Conservation (phyloP, 208 protist species). For the Trypanosoma mega region DNA sequence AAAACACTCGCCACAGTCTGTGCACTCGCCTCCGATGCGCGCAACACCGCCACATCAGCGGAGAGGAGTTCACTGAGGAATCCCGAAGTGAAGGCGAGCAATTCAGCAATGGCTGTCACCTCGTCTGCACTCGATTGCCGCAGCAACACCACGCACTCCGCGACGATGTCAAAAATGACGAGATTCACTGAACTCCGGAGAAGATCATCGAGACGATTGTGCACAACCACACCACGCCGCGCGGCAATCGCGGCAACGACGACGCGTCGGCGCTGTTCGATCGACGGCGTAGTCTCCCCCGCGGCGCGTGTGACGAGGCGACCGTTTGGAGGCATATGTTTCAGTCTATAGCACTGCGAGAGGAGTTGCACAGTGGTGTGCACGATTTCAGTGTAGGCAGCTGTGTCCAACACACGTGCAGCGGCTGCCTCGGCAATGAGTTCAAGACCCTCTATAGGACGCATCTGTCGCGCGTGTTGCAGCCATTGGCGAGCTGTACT, state of each 20-base stretch:
- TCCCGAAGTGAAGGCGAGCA: slow-evolving; percentile 70
- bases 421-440: slow-evolving; percentile 72
- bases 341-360: slow-evolving; percentile 64
- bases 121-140: slow-evolving; percentile 48
- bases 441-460: slow-evolving; percentile 63
- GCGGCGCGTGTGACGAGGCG: slow-evolving; percentile 44
- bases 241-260: slow-evolving; percentile 64
- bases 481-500: slow-evolving; percentile 63
- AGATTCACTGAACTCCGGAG: slow-evolving; percentile 82
- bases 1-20: slow-evolving; percentile 64
- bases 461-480: slow-evolving; percentile 51
- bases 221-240: slow-evolving; percentile 65
- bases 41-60: slow-evolving; percentile 67
- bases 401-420: slow-evolving; percentile 62
- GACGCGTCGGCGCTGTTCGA: slow-evolving; percentile 49
- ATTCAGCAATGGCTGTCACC: slow-evolving; percentile 52
- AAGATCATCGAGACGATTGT: slow-evolving; percentile 77
- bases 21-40: slow-evolving; percentile 71
- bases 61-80: slow-evolving; percentile 63
- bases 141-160: slow-evolving; percentile 73
- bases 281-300: slow-evolving; percentile 23
- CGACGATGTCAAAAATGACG: slow-evolving; percentile 85
- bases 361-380: slow-evolving; percentile 57
- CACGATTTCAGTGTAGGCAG: slow-evolving; percentile 69
- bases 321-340: slow-evolving; percentile 82